These are phyloP conservation scores for Aureobasidium leucospermi DNA, from an alignment of 2,329 filamentous ascomycete genomes.

Conservation along the genomic window DNA sequence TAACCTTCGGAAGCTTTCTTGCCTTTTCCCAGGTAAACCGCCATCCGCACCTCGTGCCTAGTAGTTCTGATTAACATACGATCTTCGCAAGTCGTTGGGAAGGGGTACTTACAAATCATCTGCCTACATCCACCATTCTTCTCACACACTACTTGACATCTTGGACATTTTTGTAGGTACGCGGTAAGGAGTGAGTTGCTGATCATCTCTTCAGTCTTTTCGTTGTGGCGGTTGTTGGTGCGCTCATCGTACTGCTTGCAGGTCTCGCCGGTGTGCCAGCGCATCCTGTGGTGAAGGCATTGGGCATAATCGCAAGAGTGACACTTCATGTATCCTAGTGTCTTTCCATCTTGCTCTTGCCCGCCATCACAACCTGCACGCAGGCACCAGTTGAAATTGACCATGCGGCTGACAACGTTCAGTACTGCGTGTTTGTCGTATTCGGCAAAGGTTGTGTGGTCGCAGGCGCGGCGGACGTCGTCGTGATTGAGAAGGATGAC, in stretches of 20 bases:
- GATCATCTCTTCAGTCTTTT: background rate
- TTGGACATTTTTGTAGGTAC: too few relatives aligned
- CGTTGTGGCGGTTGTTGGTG: slow-evolving; percentile 18
- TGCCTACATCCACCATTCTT: too few relatives aligned
- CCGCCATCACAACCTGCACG: slow-evolving; percentile 43
- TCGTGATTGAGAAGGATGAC: slow-evolving; percentile 34
- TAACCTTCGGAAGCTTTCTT: too few relatives aligned
- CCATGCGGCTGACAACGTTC: slow-evolving; percentile 36
- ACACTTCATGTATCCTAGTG: slow-evolving; percentile 34
- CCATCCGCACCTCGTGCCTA: too few relatives aligned
- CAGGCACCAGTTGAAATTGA: slow-evolving; percentile 49
- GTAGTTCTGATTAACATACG: too few relatives aligned
- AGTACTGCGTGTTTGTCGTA: slow-evolving; percentile 42
- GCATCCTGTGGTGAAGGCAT: slow-evolving; percentile 29
- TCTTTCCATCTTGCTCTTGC: slow-evolving; percentile 31
- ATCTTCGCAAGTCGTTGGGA: too few relatives aligned
- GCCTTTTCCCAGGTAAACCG: too few relatives aligned
- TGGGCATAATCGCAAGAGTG: slow-evolving; percentile 28
- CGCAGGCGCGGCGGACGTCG: slow-evolving; percentile 41
- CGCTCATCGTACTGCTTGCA: slow-evolving; percentile 34
- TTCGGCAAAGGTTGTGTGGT: slow-evolving; percentile 37
- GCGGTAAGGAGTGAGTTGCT: too few relatives aligned
- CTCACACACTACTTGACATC: too few relatives aligned
- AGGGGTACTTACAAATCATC: too few relatives aligned
- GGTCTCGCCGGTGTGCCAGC: slow-evolving; percentile 35